These are phyloP conservation scores for Talaromyces atroroseus DNA, from an alignment of 2,329 filamentous ascomycete genomes.

Conservation along the genomic window DNA sequence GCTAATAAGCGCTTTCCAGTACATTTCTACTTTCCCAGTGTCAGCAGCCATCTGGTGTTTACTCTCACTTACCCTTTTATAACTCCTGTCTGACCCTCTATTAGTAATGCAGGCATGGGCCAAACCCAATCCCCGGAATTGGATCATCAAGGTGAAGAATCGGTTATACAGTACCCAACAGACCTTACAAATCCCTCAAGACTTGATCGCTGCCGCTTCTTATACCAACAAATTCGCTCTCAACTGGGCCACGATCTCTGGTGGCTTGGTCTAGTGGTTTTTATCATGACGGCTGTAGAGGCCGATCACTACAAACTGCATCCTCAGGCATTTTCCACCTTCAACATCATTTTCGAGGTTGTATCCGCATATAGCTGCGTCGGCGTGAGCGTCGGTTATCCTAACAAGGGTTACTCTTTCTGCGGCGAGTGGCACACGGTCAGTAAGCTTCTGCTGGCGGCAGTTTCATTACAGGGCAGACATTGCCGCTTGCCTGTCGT, in stretches of 20 bases:
- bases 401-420: constrained; percentile 42
- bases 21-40: too few species aligned
- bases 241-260: constrained; percentile 59
- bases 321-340: constrained; percentile 39
- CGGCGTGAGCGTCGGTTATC: constrained; percentile 44
- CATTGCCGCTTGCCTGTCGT: constrained; percentile 48
- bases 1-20: too few species aligned
- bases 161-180: too few species aligned
- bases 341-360: constrained; percentile 42
- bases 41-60: too few species aligned
- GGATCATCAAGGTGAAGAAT: too few species aligned
- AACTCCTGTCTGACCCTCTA: too few species aligned
- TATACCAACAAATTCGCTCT: constrained; percentile 49
- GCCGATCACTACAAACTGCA: constrained; percentile 46
- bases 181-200: too few species aligned
- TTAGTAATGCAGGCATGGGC: too few species aligned
- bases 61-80: too few species aligned
- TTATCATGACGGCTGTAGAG: constrained; percentile 54
- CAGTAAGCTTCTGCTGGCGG: constrained; percentile 46
- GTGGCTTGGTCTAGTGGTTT: constrained; percentile 53
- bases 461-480: constrained; percentile 47
- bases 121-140: too few species aligned
- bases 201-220: too few species aligned
- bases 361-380: constrained; percentile 28
- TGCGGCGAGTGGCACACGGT: constrained; percentile 40